A percentile compares a stretch with the other conserved stretches of the same genome.
Evolutionary conservation across 1,139 yeast genomes (phyloP).

Genomic region (Geotrichum phurueaensis): DNA sequence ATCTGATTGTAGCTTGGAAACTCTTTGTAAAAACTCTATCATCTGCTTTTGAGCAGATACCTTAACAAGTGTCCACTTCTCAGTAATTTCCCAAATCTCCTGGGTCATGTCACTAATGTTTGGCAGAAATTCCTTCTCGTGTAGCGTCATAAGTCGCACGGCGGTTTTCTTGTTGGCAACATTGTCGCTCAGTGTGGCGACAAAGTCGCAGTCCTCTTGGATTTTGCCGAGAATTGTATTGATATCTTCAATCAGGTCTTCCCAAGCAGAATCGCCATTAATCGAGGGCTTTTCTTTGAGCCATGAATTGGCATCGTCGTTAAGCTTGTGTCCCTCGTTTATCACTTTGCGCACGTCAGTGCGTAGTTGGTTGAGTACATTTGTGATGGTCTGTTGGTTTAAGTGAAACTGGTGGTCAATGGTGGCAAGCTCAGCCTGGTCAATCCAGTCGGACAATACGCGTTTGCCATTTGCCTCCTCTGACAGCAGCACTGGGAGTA

Average conservation of each 20-base stretch:
- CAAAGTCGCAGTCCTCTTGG: constrained; percentile 28
- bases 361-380: constrained; percentile 19
- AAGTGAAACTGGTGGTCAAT: constrained; percentile 19
- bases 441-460: constrained; percentile 27
- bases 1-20: constrained; percentile 32
- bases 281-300: constrained; percentile 14
- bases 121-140: constrained; percentile 30
- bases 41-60: constrained; percentile 22
- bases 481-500: constrained; percentile 14
- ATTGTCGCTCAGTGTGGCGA: constrained; percentile 26
- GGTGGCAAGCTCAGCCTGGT: constrained; percentile 19
- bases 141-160: constrained; percentile 22
- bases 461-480: constrained; percentile 12
- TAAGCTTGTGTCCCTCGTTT: constrained; percentile 22
- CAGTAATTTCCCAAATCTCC: constrained; percentile 25
- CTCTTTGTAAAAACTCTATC: constrained; percentile 23
- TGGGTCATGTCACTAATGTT: constrained; percentile 21
- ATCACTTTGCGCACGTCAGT: constrained; percentile 23
- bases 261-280: constrained; percentile 12
- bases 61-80: constrained; percentile 20
- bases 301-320: constrained; percentile 20
- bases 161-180: constrained; percentile 23
- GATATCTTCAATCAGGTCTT: constrained; percentile 28
- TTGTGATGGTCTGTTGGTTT: constrained; percentile 15
- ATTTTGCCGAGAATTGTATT: constrained; percentile 28